Conservation (phyloP, 2,329 filamentous ascomycete species). For the Aspergillus neoniger region DNA sequence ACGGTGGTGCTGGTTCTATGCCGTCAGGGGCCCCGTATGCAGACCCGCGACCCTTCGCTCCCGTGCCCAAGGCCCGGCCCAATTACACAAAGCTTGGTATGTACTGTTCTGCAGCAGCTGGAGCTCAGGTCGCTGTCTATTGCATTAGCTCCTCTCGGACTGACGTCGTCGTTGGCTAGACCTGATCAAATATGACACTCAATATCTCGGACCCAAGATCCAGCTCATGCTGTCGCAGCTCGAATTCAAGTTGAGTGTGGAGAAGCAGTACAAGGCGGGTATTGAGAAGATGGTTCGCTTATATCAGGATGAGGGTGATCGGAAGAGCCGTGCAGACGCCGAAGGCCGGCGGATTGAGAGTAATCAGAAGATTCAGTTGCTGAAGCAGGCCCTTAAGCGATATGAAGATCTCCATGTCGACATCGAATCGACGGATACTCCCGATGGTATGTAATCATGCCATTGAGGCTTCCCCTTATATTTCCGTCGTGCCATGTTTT, state of each 20-base stretch:
- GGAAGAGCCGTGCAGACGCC: slow-evolving; percentile 91
- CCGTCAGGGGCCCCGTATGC: slow-evolving; percentile 78
- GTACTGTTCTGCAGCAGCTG: slow-evolving; percentile 31
- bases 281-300: slow-evolving; percentile 99
- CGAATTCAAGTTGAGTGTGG: slow-evolving; percentile 97
- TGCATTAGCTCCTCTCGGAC: slow-evolving; percentile 8
- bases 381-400: slow-evolving; percentile 93
- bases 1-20: slow-evolving; percentile 71
- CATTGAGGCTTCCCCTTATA: background rate
- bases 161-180: slow-evolving; percentile 56
- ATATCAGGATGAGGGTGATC: slow-evolving; percentile 95
- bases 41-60: slow-evolving; percentile 67
- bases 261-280: slow-evolving; percentile 97
- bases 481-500: background rate
- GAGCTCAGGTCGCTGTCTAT: slow-evolving; percentile 10
- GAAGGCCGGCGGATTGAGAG: slow-evolving; percentile 88
- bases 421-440: slow-evolving; percentile 74
- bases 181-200: slow-evolving; percentile 97
- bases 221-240: slow-evolving; percentile 99
- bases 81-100: slow-evolving; percentile 96
- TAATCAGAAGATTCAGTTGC: slow-evolving; percentile 93
- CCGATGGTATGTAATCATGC: slow-evolving; percentile 65
- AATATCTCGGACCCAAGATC: slow-evolving; percentile 91
- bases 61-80: slow-evolving; percentile 72
- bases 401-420: slow-evolving; percentile 98